Evolutionary conservation across 2,329 filamentous ascomycete genomes (phyloP), one percentile per base, ranked within the genome.

Genomic region (Coccinonectria pachysandricola): DNA sequence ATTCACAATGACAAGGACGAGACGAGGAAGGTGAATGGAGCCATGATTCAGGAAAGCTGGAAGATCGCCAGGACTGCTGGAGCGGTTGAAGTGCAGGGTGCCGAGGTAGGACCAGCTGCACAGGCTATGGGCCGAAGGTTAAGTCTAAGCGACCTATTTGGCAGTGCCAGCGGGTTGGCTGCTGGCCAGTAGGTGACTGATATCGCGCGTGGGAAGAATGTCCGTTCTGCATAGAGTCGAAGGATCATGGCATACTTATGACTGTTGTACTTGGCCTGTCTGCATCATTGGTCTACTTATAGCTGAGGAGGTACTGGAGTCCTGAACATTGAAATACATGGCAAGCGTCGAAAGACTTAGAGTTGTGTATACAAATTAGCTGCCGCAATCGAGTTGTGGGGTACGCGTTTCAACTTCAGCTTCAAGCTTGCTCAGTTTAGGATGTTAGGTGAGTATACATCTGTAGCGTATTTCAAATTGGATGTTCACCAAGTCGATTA

Each of bases 1-100:
- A 66, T 74, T 31, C 65, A 72, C 46, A 62, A 64, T 27, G 62
- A 65, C 39, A 50, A 54, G 34, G 56, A 57, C 23, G 55, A 59
- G 35, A 65, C 62, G 15, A 49, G 64, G 24, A 46, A 55, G 26
- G 40, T 51, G 25, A 62, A 60, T 27, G 54, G 49, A 8, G 51
- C 53, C 15, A 52, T 54, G 29, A 63, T 69, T 6, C 46, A 57
- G 21, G 54, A 59, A 27, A 54, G 55, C 16, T 65, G 65, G 59
- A 54, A 52, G 28, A 42, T 52, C 27, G 53, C 51, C 3, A 46
- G 52, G 12, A 39, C 49, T 14, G 46, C 43, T 7, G 47, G 47
- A 2, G 40, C 39, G 10, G 42, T 46, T 10, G 45, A 49, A 14
- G 36, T 39, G 8, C 43, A 48, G n/a, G 45, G 43, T 0, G 40